Evolutionary conservation across 768 basidiomycete species (phyloP).

Genomic region (Pulveroboletus sp.): DNA sequence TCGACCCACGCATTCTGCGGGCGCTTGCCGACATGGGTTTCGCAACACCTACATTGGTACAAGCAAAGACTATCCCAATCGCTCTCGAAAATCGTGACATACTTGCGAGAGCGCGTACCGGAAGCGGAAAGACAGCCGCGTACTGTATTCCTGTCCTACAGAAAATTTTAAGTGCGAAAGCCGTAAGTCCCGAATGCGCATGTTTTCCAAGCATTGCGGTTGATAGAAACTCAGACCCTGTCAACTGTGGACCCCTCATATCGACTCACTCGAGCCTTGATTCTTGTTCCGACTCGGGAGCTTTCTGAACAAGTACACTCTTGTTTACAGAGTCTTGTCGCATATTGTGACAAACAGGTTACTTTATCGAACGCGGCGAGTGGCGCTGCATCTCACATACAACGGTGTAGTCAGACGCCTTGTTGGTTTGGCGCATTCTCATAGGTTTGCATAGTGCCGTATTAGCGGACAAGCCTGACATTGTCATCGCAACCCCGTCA

Average conservation of each 20-base stretch:
- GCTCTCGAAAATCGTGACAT: constrained; percentile 88
- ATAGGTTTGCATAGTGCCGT: constrained; percentile 35
- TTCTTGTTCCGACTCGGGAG: constrained; percentile 89
- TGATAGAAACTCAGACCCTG: constrained; percentile 26
- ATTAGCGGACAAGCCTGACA: constrained; percentile 69
- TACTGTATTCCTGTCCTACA: constrained; percentile 91
- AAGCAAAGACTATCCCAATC: constrained; percentile 86
- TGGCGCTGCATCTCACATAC: constrained; percentile 64
- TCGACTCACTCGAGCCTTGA: constrained; percentile 66
- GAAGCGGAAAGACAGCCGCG: constrained; percentile 95
- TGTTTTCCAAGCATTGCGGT: neutral
- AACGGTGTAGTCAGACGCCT: constrained; percentile 46
- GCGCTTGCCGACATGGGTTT: constrained; percentile 90
- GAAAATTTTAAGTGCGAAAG: constrained; percentile 78
- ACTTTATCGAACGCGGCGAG: constrained; percentile 70
- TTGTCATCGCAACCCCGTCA: constrained; percentile 77
- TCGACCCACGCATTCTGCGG: constrained; percentile 81
- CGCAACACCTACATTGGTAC: constrained; percentile 86
- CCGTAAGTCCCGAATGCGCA: constrained; percentile 43
- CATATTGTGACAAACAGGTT: constrained; percentile 78
- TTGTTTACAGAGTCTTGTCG: constrained; percentile 58
- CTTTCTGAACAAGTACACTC: constrained; percentile 84
- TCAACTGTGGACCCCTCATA: constrained; percentile 36
- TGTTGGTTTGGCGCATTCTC: neutral
- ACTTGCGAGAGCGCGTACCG: constrained; percentile 89